Evolutionary conservation across 371 early-diverging fungal genomes (phyloP), one percentile per base, ranked within the genome.

Genomic region (Syncephalastrum sp.): DNA sequence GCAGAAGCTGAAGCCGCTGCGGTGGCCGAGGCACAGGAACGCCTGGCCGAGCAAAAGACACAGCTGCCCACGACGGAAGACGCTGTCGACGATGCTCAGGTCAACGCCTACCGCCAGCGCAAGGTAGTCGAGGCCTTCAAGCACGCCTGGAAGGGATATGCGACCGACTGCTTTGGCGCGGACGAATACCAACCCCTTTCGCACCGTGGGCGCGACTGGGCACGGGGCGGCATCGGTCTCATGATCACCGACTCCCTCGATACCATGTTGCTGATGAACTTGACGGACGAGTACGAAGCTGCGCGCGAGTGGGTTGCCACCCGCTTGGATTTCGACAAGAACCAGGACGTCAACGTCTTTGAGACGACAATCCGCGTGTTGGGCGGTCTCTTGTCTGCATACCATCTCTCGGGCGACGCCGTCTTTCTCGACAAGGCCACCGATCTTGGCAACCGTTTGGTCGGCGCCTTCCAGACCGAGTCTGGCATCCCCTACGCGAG

Each of bases 351-450:
- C 15, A 90, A 87, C 57, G 79, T 96, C 21, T 98, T 98, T 72
- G 98, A 98, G 73, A 92, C 92, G 14, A 94, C 89, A 0, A 98
- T 98, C 53, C 88, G 98, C 1, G 84, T 94, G 1, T 70, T 98
- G 12, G 98, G 98, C 13, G 96, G 95, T 6, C 67, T 96, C 15
- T 64, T 96, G 23, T 85, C 89, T 27, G 91, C 93, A 0, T 89
- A 94, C 61, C 82, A 93, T 55, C 74, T 93, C 24, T 82, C 87
- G 0, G 82, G 82, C 17, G 91, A 94, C 49, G 41, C 61, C 0
- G 25, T 81, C 7, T 85, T 90, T 49, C 65, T 96, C 49, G 67
- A 76, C 17, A 88, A 88, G 64, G 95, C 96, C 0, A 69, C 75
- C 1, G 89, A 93, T 65, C 77, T 96, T 5, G 96, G 84, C 12